Evolutionary conservation across 2,329 filamentous ascomycete genomes (phyloP).

Genomic region (Albifimbria verrucaria): DNA sequence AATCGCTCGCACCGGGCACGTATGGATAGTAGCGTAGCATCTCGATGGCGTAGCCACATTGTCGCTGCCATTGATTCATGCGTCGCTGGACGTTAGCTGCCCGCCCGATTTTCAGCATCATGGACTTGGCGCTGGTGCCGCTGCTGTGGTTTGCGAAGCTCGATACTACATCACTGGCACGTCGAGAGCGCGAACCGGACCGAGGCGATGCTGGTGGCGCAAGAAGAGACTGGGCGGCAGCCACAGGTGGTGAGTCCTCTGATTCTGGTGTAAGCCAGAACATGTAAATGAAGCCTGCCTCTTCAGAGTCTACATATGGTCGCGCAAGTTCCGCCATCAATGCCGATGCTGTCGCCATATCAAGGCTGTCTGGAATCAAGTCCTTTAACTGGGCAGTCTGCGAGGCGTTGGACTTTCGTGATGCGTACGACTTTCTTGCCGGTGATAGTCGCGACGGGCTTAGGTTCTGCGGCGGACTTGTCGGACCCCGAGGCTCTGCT

Average conservation of each 20-base stretch:
- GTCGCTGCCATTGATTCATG: constrained; percentile 88
- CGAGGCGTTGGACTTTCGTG: constrained; percentile 28
- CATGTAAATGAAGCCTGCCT: constrained; percentile 95
- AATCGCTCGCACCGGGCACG: constrained; percentile 42
- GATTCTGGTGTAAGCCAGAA: constrained; percentile 83
- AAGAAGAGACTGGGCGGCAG: constrained; percentile 58
- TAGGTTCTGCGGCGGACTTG: constrained; percentile 8
- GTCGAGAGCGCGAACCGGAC: constrained; percentile 32
- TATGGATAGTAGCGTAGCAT: constrained; percentile 93
- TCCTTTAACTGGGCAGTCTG: constrained; percentile 28
- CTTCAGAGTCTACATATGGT: constrained; percentile 63
- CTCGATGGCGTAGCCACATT: constrained; percentile 86
- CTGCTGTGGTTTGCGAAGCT: constrained; percentile 39
- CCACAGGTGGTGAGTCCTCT: constrained; percentile 52
- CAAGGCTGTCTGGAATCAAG: constrained; percentile 66
- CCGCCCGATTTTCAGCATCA: constrained; percentile 65
- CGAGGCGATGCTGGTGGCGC: constrained; percentile 40
- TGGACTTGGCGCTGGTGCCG: constrained; percentile 49
- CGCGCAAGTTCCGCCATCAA: constrained; percentile 75
- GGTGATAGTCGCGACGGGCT: constrained; percentile 21
- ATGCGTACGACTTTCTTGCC: constrained; percentile 23
- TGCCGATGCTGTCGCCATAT: constrained; percentile 64
- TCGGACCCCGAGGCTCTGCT: constrained; percentile 11
- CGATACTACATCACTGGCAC: constrained; percentile 53
- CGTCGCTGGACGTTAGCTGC: constrained; percentile 83